Conservation (phyloP, 2,329 filamentous ascomycete species). For the Capronia americana region DNA sequence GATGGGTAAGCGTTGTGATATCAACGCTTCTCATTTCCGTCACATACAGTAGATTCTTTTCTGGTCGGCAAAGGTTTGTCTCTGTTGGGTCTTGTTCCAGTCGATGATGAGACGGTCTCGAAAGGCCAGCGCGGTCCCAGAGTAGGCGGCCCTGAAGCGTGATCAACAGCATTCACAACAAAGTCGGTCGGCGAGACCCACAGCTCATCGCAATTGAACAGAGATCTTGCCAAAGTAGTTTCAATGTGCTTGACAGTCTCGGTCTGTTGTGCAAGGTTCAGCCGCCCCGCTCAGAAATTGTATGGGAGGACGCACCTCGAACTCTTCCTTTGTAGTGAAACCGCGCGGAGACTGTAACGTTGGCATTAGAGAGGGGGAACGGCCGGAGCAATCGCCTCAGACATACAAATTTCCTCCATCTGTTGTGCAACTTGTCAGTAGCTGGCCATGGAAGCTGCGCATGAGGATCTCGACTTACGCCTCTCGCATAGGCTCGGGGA, state of each 20-base stretch:
- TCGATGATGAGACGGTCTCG: slow-evolving; percentile 90
- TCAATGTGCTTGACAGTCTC: slow-evolving; percentile 94
- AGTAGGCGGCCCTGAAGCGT: slow-evolving; percentile 74
- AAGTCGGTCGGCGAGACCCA: slow-evolving; percentile 42
- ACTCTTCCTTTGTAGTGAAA: slow-evolving; percentile 81
- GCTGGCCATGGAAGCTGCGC: background rate
- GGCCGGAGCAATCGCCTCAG: background rate
- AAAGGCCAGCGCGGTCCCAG: slow-evolving; percentile 88
- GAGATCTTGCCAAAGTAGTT: slow-evolving; percentile 90
- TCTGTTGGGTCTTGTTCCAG: slow-evolving; percentile 98
- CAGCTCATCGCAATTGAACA: slow-evolving; percentile 97
- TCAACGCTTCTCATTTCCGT: background rate
- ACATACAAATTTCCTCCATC: slow-evolving; percentile 61
- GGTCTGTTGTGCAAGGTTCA: slow-evolving; percentile 56
- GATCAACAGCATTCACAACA: slow-evolving; percentile 12
- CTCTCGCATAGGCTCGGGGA: slow-evolving; percentile 85
- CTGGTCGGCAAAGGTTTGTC: slow-evolving; percentile 85
- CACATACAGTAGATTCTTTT: slow-evolving; percentile 87
- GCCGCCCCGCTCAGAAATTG: background rate
- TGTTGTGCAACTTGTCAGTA: slow-evolving; percentile 39
- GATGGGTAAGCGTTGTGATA: slow-evolving; percentile 14
- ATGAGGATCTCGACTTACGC: slow-evolving; percentile 65
- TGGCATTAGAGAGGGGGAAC: slow-evolving; percentile 21
- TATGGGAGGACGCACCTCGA: slow-evolving; percentile 59
- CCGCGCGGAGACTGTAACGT: slow-evolving; percentile 63